Conservation (phyloP, 2,329 filamentous ascomycete genomes). For the Grosmannia clavigera region DNA sequence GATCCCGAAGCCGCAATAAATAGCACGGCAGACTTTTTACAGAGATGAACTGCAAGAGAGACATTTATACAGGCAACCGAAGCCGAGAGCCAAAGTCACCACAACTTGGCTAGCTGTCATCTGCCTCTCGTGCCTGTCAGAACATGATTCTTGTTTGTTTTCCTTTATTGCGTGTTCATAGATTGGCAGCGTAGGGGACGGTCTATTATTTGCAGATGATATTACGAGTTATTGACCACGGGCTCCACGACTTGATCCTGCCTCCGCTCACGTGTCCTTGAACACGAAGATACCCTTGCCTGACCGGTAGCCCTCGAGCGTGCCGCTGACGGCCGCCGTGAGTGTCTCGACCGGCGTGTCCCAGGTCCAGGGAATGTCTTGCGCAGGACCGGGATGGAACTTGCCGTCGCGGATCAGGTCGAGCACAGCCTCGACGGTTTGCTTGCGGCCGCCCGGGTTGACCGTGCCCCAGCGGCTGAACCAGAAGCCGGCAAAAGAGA, state of each 20-base stretch:
- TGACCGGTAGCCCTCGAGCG: conserved; percentile 68
- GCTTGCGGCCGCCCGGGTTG: conserved; percentile 59
- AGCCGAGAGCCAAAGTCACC: too few relatives aligned
- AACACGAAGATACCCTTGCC: conserved; percentile 91
- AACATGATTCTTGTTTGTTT: neutral
- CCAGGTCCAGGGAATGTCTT: conserved; percentile 72
- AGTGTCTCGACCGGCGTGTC: conserved; percentile 61
- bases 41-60: too few relatives aligned
- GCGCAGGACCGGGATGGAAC: conserved; percentile 74
- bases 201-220: neutral
- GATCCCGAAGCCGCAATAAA: conserved; percentile 26
- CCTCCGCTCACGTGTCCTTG: conserved; percentile 34
- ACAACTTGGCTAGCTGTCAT: too few relatives aligned
- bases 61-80: too few relatives aligned
- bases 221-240: neutral
- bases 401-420: conserved; percentile 59
- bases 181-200: neutral
- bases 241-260: too few relatives aligned
- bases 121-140: too few relatives aligned
- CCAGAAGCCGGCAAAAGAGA: conserved; percentile 90
- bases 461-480: conserved; percentile 77
- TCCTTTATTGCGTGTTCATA: neutral
- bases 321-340: conserved; percentile 65
- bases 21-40: too few relatives aligned
- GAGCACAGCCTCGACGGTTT: conserved; percentile 76